Conservation (phyloP, 208 protist genomes). For the Crithidia bombi region DNA sequence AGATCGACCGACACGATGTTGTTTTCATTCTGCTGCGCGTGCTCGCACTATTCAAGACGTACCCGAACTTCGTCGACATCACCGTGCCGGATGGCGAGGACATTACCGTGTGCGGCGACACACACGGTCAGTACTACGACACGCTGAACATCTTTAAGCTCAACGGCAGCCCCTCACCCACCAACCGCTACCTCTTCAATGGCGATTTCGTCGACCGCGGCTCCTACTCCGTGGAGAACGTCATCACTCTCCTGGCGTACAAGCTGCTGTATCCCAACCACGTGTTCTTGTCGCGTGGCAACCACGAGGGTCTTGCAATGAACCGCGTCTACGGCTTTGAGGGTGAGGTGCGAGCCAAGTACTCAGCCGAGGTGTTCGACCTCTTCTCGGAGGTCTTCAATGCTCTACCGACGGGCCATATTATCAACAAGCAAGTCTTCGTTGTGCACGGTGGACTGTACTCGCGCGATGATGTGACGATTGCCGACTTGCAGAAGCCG, state of each 20-base stretch:
- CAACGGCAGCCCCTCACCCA: conserved; percentile 81
- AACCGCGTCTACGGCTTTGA: conserved; percentile 99
- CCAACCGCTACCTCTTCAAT: conserved; percentile 97
- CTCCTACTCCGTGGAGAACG: conserved; percentile 97
- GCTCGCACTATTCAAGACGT: conserved; percentile 76
- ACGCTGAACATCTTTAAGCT: conserved; percentile 97
- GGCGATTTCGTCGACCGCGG: conserved; percentile 97
- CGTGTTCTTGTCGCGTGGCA: conserved; percentile 95
- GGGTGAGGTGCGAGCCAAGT: conserved; percentile 97
- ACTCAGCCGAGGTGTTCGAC: conserved; percentile 89
- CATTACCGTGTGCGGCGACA: conserved; percentile 99
- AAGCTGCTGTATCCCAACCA: conserved; percentile 97
- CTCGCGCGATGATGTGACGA: conserved; percentile 94
- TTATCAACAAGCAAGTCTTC: conserved; percentile 95
- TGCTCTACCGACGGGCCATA: conserved; percentile 92
- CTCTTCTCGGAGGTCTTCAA: conserved; percentile 97
- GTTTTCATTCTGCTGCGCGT: conserved; percentile 88
- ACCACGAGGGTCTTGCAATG: conserved; percentile 97
- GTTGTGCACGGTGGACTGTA: conserved; percentile 98
- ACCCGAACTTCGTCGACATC: conserved; percentile 90
- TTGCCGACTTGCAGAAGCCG: conserved; percentile 96
- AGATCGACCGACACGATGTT: conserved; percentile 83
- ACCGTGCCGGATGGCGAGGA: conserved; percentile 79
- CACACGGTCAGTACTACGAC: conserved; percentile 99
- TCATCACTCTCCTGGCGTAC: conserved; percentile 96